Evolutionary conservation across 371 early-diverging fungal species (phyloP).

Genomic region (Zychaea mexicana): DNA sequence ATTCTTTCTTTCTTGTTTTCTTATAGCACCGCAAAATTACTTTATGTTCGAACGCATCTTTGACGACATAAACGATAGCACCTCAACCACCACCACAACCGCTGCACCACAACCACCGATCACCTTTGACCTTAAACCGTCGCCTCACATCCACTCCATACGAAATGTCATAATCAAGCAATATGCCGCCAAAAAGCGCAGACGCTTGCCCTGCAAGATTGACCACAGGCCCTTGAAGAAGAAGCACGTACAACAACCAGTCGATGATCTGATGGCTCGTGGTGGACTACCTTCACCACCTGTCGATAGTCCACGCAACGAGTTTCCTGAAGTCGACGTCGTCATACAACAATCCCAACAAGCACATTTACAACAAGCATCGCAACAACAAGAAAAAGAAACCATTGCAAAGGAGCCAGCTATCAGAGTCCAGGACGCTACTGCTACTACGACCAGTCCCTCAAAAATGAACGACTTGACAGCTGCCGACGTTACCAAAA

Average conservation of each 20-base stretch:
- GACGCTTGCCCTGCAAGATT: background rate
- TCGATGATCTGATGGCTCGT: background rate
- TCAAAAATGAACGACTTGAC: slow-evolving; percentile 1
- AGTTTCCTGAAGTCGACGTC: background rate
- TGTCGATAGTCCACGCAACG: slow-evolving; percentile 12
- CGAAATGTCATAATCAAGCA: slow-evolving; percentile 12
- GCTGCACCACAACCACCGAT: slow-evolving; percentile 1
- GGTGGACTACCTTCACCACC: slow-evolving; percentile 22
- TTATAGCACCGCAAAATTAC: background rate
- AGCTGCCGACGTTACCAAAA: slow-evolving; percentile 7
- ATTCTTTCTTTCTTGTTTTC: slow-evolving; percentile 13
- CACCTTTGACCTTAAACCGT: slow-evolving; percentile 15
- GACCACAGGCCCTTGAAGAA: slow-evolving; percentile 3
- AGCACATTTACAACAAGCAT: background rate
- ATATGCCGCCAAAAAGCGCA: slow-evolving; percentile 8
- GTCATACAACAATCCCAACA: background rate
- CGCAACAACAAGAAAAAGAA: background rate
- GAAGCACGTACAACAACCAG: background rate
- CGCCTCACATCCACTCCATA: slow-evolving; percentile 12
- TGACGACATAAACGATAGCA: slow-evolving; percentile 11
- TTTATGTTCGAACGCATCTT: slow-evolving; percentile 21
- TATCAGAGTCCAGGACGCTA: background rate
- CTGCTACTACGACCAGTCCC: background rate
- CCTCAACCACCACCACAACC: background rate
- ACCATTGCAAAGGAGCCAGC: no score